Base-by-base conservation (phyloP, 306 rosid genomes). In the Cucurbita ficifolia region DNA sequence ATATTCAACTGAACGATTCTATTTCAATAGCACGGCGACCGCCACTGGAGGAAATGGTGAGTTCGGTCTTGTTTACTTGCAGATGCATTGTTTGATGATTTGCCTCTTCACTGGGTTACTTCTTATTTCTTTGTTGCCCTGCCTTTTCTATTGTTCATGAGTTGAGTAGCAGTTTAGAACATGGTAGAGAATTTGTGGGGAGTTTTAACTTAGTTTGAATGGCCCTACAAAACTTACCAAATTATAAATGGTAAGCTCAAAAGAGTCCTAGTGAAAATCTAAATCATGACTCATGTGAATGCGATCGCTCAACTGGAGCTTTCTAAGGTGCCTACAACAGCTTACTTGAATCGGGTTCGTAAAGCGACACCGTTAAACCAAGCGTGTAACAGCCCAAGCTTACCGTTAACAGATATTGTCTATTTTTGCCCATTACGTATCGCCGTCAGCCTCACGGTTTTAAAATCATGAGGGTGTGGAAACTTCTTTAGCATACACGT, bases 1-100 rank as follows among this genome's bases (percentile, higher is more conserved):
- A 57, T 87, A 77, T 76, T 90, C 96, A 3, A 63, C 77, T 0
- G 76, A 84, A 3, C 84, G 79, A 77, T 90, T 90, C 52, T 87
- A 86, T 48, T n/a, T 36, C 17, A 79, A 83, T 76, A 87, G 82
- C 76, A 81, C 92, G 1, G 75, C 75, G 2, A 38, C 35, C 18
- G 58, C 24, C 2, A 33, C 51, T 2, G 35, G 64, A 74, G 62
- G 74, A 79, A 79, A 64, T 40, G 73, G 76, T 63, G 87, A 92
- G 88, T 54, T 59, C 12, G 29, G 81, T 71, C 52, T 33, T 38
- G 18, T 53, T 76, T 7, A 22, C 60, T 22, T 45, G 18, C 12
- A 42, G 17, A 43, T 46, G 50, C 17, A 39, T 18, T 36, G 29
- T 62, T 64, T 42, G n/a, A 40, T n/a, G 51, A 35, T 5, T 64